phyloP scores from a whole-genome alignment of 2,329 filamentous ascomycete genomes.

The Exophiala phaeomuriformis region DNA sequence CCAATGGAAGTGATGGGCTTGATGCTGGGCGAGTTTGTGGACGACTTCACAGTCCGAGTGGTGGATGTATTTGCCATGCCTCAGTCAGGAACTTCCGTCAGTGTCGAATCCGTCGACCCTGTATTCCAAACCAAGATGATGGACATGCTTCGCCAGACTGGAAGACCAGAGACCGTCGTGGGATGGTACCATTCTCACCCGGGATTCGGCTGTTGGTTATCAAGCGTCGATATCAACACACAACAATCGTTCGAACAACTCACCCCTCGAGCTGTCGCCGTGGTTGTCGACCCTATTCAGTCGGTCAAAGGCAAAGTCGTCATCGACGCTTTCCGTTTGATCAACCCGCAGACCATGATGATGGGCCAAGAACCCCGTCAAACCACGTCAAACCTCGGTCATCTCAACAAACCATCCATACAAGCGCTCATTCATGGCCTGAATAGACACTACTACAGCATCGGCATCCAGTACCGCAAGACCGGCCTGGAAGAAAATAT shows the following conservation, averaged over 20 bases:
- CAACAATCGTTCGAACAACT: constrained; percentile 99
- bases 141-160: constrained; percentile 98
- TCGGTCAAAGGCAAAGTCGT: constrained; percentile 99
- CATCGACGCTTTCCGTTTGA: constrained; percentile 96
- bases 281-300: constrained; percentile 97
- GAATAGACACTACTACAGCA: constrained; percentile 98
- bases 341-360: constrained; percentile 96
- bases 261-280: constrained; percentile 89
- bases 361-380: constrained; percentile 96
- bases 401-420: constrained; percentile 99
- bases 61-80: constrained; percentile 99
- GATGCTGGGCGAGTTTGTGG: constrained; percentile 97
- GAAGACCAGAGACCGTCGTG: constrained; percentile 90
- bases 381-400: constrained; percentile 94
- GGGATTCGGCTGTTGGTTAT: constrained; percentile 98
- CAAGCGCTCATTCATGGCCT: constrained; percentile 97
- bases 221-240: constrained; percentile 98
- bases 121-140: constrained; percentile 99
- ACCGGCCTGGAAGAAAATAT: constrained; percentile 98
- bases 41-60: constrained; percentile 96
- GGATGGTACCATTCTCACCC: constrained; percentile 99
- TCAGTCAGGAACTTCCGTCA: constrained; percentile 95
- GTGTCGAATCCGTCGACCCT: constrained; percentile 94
- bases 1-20: constrained; percentile 99
- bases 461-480: constrained; percentile 96